Evolutionary conservation across 805 yeast genomes (phyloP).

Genomic region (Diddensiella transvaalensis): DNA sequence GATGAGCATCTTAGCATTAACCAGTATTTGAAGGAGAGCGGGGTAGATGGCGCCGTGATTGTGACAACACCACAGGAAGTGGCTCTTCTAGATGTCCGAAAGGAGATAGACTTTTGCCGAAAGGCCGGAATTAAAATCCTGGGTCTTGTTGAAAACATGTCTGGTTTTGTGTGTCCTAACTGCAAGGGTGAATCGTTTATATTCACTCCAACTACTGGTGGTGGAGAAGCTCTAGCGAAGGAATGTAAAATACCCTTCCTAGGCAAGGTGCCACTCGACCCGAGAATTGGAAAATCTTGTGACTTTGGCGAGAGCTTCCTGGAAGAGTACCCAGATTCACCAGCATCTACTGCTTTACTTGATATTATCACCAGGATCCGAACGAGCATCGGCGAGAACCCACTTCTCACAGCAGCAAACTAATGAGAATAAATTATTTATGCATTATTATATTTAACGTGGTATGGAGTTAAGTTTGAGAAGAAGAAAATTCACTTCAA

Average conservation of each 20-base stretch:
- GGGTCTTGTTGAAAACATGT: slow-evolving; percentile 96
- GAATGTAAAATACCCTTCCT: slow-evolving; percentile 75
- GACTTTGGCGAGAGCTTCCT: slow-evolving; percentile 79
- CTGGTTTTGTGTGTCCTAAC: slow-evolving; percentile 95
- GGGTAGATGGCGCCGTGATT: slow-evolving; percentile 91
- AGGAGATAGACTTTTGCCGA: slow-evolving; percentile 90
- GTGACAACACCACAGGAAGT: slow-evolving; percentile 99
- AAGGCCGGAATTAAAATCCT: slow-evolving; percentile 83
- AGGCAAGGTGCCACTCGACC: slow-evolving; percentile 94
- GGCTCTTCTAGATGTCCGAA: slow-evolving; percentile 88
- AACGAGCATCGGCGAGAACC: slow-evolving; percentile 14
- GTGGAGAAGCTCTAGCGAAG: slow-evolving; percentile 79
- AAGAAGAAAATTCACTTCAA: neutral
- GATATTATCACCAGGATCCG: slow-evolving; percentile 55
- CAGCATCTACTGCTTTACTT: slow-evolving; percentile 82
- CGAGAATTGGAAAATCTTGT: slow-evolving; percentile 85
- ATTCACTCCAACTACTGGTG: slow-evolving; percentile 95
- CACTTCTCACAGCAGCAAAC: no score
- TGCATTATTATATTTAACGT: no score
- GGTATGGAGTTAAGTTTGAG: neutral
- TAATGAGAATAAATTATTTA: neutral
- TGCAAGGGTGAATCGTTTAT: slow-evolving; percentile 89
- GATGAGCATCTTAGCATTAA: slow-evolving; percentile 94
- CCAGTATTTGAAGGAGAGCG: slow-evolving; percentile 80
- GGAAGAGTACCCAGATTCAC: slow-evolving; percentile 83